Base-by-base conservation (phyloP, 129 eudicot species). In the Solidago caesia region DNA sequence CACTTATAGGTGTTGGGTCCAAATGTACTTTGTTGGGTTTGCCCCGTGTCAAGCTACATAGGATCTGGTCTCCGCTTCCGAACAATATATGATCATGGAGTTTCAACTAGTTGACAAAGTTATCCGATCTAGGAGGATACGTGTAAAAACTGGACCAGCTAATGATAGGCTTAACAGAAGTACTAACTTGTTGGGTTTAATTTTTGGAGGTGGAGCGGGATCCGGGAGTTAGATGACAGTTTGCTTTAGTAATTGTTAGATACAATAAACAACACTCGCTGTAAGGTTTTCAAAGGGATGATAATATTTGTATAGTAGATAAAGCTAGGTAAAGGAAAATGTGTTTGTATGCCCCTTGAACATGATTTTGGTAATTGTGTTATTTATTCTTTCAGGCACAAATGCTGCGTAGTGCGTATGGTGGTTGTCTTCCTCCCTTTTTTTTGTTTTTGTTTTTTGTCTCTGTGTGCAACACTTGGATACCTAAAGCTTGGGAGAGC, bases 1-100 rank as follows among this genome's bases (percentile, higher is more conserved):
- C 49, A 78, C 5, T 51, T 71, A 56, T 86, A 91, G 98, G 89
- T 85, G 52, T 83, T 94, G 61, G 98, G 98, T 84, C 97, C 97
- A 13, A 90, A 86, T 62, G 52, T 87, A 16, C 48, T 90, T 25
- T 88, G 88, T 72, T 94, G 98, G 98, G 39, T 87, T 62, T 90
- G 89, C 67, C 98, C 98, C 41, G 84, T 91, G 56, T 52, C 89
- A 29, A 63, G 88, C 62, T 93, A 88, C 81, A 66, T 84, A 66
- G 93, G 93, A 68, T 88, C 96, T 39, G 98, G 98, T 63, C 88
- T 94, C 77, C 87, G 82, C 33, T 94, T 85, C 71, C 77, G 71
- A 60, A 86, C 96, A 3, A 56, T 78, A 47, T 84, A 86, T 45
- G 92, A 88, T 73, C 75, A 44, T 4, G 62, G 87, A 45, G 67